Evolutionary conservation across 352 stramenopile genomes (phyloP).

Genomic region (Phytopythium oedochilum): DNA sequence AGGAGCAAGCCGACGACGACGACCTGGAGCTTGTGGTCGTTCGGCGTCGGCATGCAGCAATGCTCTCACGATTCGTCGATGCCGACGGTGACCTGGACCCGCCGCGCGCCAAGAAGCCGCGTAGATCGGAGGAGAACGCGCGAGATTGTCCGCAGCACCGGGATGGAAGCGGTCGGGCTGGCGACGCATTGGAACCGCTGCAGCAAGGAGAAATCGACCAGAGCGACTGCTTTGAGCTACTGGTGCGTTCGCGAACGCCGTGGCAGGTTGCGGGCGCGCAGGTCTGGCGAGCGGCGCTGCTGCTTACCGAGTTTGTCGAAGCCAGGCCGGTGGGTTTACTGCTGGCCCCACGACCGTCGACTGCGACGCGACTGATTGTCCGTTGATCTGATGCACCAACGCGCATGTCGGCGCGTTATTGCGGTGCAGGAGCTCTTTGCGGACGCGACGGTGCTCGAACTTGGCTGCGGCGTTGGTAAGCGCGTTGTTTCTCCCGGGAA

Average conservation of each 20-base stretch:
- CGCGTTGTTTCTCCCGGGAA: not conserved
- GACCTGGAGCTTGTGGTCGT: not conserved
- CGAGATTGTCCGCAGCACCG: too few species aligned
- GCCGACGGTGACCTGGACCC: slow-evolving; percentile 20
- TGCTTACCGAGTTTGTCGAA: slow-evolving; percentile 49
- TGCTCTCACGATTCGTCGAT: slow-evolving; percentile 3
- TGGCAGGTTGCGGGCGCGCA: slow-evolving; percentile 37
- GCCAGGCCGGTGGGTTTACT: slow-evolving; percentile 11
- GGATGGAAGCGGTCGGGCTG: not conserved
- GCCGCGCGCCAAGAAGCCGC: slow-evolving; percentile 11
- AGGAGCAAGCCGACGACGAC: not conserved
- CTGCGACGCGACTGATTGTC: not conserved
- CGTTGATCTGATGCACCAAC: not conserved
- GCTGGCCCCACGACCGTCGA: too few species aligned
- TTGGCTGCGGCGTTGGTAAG: slow-evolving; percentile 52
- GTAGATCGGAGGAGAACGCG: too few species aligned
- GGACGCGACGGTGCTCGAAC: slow-evolving; percentile 34
- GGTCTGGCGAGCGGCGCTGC: slow-evolving; percentile 49
- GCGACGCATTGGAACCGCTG: not conserved
- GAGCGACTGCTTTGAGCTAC: slow-evolving; percentile 10
- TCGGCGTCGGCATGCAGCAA: not conserved
- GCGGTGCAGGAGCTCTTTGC: slow-evolving; percentile 19
- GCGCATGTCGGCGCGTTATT: not conserved
- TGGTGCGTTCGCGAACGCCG: slow-evolving; percentile 14
- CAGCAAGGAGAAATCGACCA: not conserved